Conservation (phyloP, 1,284 basidiomycete genomes). For the Clitocybe nebularis region DNA sequence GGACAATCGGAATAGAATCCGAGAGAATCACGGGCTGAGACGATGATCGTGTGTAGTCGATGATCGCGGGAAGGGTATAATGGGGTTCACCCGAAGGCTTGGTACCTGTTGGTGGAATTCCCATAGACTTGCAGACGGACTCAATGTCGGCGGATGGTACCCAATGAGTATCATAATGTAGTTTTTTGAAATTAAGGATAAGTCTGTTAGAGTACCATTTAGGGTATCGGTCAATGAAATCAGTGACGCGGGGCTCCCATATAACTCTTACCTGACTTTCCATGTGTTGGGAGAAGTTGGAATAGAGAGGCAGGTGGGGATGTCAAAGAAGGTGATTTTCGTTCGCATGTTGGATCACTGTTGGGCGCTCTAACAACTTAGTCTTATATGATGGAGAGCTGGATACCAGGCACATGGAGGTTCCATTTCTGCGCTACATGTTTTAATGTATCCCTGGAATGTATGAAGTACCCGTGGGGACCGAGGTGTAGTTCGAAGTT, state of each 20-base stretch:
- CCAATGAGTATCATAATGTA: constrained; percentile 20
- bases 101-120: constrained; percentile 17
- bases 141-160: constrained; percentile 18
- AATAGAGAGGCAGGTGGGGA: constrained; percentile 11
- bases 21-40: constrained; percentile 16
- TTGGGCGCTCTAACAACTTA: neutral
- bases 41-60: constrained; percentile 17
- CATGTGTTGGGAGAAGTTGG: constrained; percentile 21
- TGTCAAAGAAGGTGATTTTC: constrained; percentile 19
- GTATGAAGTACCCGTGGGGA: neutral
- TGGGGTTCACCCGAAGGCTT: constrained; percentile 16
- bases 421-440: neutral
- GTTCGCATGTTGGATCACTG: constrained; percentile 2
- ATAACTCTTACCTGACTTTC: constrained; percentile 18
- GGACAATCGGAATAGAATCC: constrained; percentile 23
- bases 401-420: neutral
- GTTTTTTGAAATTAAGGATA: constrained; percentile 19
- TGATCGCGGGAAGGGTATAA: constrained; percentile 21
- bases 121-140: constrained; percentile 15
- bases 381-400: neutral
- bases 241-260: neutral
- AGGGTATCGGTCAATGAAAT: neutral
- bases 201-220: constrained; percentile 10
- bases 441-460: neutral
- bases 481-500: neutral